Base-by-base conservation (phyloP, 2,329 filamentous ascomycete genomes). In the Cladorrhinum sp. region DNA sequence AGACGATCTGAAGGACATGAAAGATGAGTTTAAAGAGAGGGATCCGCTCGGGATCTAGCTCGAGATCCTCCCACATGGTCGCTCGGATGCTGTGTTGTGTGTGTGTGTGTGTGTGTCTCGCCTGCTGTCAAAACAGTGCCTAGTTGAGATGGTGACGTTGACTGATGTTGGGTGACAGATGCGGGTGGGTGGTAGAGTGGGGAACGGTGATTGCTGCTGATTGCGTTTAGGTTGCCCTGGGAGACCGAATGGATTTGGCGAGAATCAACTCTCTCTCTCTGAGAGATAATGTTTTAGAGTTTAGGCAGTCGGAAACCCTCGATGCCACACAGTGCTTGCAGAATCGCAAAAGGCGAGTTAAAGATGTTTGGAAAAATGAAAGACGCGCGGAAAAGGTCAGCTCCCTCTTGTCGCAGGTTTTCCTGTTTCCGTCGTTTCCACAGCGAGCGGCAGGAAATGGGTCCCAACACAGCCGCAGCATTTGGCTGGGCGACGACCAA, bases 1-100 rank as follows among this genome's bases (percentile, higher is more conserved):
- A 67, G 52, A 83, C 65, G 61, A 82, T 78, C 74, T 88, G 86
- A 60, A 76, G 71, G 56, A 77, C 73, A 73, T 88, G 86, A 48
- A 86, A 71, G 58, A 77, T 79, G 61, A 87, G 73, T 74, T 88
- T 88, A 73, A 80, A 72, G 63, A 73, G 73, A 58, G 84, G 83
- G 48, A 86, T 75, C 66, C 77, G 75, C 68, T 84, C 80, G 42
- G 82, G 76, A 69, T 85, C 77, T 70, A 82, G 74, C 65, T 85
- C 81, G 68, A 84, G 65, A 55, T 75, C 76, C 64, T 78, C 75
- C 68, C 76, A 75, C 75, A 82, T 80, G 59, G 42, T 72, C 57
- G 5, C 46, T 20, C 48, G 21, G 39, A 53, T 33, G 30, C 16
- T 59, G 28, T 61, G 56, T 48, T 30, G 16, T 26, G 49, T 10